phyloP scores from a whole-genome alignment of 257 asterid genomes.

The Anisodus tanguticus region DNA sequence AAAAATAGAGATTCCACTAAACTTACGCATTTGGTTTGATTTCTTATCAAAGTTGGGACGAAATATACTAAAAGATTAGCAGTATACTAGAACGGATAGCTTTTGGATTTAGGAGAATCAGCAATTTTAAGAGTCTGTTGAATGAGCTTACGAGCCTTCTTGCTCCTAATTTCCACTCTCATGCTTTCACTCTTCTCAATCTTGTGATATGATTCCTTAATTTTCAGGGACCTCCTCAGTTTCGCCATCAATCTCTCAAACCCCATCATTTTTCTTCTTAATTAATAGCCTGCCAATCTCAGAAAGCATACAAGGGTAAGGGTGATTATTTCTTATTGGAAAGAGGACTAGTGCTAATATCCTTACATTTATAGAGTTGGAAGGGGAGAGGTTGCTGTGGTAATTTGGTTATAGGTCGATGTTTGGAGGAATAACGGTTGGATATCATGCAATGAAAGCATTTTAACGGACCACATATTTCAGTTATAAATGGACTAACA shows the following conservation, averaged over 20 bases:
- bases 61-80: background rate
- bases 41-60: constrained; percentile 8
- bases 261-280: constrained; percentile 47
- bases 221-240: constrained; percentile 42
- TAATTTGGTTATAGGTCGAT: constrained; percentile 15
- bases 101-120: constrained; percentile 76
- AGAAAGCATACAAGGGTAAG: constrained; percentile 19
- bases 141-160: constrained; percentile 73
- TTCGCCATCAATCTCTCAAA: constrained; percentile 57
- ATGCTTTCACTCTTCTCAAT: constrained; percentile 87
- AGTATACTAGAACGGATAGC: constrained; percentile 49
- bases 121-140: constrained; percentile 76
- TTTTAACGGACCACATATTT: constrained; percentile 31
- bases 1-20: background rate
- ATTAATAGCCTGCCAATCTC: background rate
- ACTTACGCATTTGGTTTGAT: background rate
- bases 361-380: background rate
- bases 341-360: background rate
- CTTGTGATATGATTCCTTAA: constrained; percentile 64
- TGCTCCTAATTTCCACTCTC: constrained; percentile 80
- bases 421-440: constrained; percentile 37
- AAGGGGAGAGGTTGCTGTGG: background rate
- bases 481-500: constrained; percentile 4
- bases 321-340: background rate
- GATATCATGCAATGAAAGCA: constrained; percentile 31